Evolutionary conservation across 2,329 filamentous ascomycete species (phyloP), one percentile per base, ranked within the genome.

Genomic region (Ophiostoma triangulosporum): DNA sequence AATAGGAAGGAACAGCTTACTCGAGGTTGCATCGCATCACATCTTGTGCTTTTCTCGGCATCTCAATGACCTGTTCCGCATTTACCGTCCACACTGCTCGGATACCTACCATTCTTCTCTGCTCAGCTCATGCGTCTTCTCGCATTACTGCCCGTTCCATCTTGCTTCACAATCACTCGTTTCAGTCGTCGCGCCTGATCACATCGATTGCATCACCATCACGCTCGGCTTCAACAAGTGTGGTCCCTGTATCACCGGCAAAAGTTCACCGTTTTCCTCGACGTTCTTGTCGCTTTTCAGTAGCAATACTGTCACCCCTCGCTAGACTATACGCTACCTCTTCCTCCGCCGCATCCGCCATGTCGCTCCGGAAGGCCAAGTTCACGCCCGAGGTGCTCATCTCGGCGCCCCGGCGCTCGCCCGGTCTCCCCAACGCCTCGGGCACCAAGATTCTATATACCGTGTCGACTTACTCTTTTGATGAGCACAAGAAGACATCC

Each of bases 361-460:
- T 89, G 86, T 87, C 83, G 7, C 75, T 86, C 64, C 75, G 76
- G 59, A 82, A 83, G 9, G 73, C 74, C 60, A 84, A 83, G 60
- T 86, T 90, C 69, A 88, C 84, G 9, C 84, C 86, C 4, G 78
- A 88, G 72, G 83, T 87, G 60, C 74, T 93, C 55, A 76, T 93
- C 62, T 83, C 83, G 59, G 84, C 85, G 15, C 85, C 86, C 31
- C 80, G 87, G 54, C 80, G 86, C 48, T 86, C 83, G 11, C 66
- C 80, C 15, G 86, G 81, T 48, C 66, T 80, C 1, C 86, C 86
- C n/a, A 91, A 88, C 64, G 65, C 73, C 35, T 72, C 77, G 51
- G 84, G 83, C 43, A 79, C 77, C 52, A 72, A 77, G 55, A 73
- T 83, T 48, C 67, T 89, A 27, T 88, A 83, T 63, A 80, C 80